Conservation (phyloP, 768 basidiomycete species). For the Trametes gibbosa region DNA sequence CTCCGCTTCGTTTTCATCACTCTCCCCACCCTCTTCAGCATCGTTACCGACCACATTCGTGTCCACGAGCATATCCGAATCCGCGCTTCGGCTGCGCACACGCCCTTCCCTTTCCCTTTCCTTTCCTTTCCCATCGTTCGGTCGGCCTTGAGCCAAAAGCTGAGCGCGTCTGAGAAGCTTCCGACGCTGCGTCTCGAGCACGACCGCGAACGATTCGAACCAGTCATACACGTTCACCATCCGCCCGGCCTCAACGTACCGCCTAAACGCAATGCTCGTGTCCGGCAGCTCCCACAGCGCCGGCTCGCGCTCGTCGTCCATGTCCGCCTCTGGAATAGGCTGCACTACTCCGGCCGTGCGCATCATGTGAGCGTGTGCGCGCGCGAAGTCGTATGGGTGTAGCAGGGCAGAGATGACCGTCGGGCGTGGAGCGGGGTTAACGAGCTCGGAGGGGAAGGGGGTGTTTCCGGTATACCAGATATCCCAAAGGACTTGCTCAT, state of each 20-base stretch:
- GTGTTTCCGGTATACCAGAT: constrained; percentile 69
- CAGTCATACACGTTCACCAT: constrained; percentile 88
- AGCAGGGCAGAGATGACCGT: constrained; percentile 60
- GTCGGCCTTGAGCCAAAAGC: constrained; percentile 21
- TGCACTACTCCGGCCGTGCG: background rate
- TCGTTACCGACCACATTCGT: constrained; percentile 30
- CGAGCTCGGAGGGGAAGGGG: constrained; percentile 66
- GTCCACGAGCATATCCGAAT: constrained; percentile 10
- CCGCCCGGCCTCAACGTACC: constrained; percentile 77
- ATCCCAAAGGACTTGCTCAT: constrained; percentile 57
- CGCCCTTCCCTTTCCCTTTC: background rate
- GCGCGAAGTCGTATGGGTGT: constrained; percentile 51
- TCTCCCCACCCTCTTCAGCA: constrained; percentile 23
- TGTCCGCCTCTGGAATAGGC: constrained; percentile 4
- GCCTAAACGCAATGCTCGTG: constrained; percentile 69
- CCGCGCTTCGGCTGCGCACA: background rate
- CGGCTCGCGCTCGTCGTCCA: constrained; percentile 23
- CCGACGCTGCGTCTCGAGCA: constrained; percentile 56
- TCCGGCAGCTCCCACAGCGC: constrained; percentile 62
- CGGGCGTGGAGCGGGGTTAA: constrained; percentile 69
- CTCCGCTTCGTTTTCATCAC: constrained; percentile 28
- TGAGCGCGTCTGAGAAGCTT: constrained; percentile 23
- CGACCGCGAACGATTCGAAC: constrained; percentile 74
- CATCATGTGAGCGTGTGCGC: constrained; percentile 13
- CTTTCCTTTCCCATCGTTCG: background rate